Conservation (phyloP, 129 eudicot genomes). For the Flaveria linearis region DNA sequence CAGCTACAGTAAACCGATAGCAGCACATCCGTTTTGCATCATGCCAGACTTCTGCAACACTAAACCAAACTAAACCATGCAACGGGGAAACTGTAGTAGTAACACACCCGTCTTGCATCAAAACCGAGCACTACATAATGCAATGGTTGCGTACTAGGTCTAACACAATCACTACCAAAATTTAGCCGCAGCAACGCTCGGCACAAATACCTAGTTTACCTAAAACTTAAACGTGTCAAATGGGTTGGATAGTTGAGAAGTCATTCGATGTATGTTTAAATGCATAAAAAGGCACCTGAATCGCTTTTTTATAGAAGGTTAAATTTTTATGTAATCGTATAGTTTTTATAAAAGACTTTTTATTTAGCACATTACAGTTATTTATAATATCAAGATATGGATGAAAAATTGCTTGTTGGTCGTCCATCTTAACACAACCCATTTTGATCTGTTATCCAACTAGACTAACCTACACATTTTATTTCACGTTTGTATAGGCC, state of each 20-base stretch:
- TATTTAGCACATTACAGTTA: not conserved
- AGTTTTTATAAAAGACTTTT: not conserved
- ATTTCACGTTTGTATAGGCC: constrained; percentile 52
- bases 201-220: too few species aligned
- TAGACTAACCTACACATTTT: not conserved
- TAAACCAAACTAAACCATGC: too few species aligned
- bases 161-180: too few species aligned
- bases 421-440: not conserved
- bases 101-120: too few species aligned
- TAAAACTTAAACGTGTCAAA: not conserved
- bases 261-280: not conserved
- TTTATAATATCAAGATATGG: not conserved
- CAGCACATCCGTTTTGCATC: too few species aligned
- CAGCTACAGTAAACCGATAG: too few species aligned
- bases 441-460: not conserved
- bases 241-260: not conserved
- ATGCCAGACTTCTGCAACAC: too few species aligned
- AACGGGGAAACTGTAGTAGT: too few species aligned
- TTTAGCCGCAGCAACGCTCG: too few species aligned
- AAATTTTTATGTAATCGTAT: not conserved
- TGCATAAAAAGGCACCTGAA: not conserved
- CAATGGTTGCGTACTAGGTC: too few species aligned
- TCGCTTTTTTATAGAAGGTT: not conserved
- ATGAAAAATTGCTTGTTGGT: not conserved
- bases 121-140: too few species aligned